Evolutionary conservation across 169 alveolate genomes (phyloP).

Genomic region (Plasmodium falciparum): DNA sequence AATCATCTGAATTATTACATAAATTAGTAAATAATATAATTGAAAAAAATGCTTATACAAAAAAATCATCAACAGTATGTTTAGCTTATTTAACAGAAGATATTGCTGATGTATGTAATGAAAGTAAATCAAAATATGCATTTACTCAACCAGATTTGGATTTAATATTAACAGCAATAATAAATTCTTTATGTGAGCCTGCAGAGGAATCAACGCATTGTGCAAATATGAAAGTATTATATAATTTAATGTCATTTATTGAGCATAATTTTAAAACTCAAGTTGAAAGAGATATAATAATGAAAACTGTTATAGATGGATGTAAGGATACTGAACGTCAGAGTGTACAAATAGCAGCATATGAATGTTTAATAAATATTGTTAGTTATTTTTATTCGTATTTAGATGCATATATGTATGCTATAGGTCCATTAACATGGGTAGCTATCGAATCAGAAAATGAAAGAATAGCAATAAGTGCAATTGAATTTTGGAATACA

Average conservation of each 20-base stretch:
- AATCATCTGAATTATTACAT: slow-evolving; percentile 91
- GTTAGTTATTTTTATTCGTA: slow-evolving; percentile 88
- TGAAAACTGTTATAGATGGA: slow-evolving; percentile 86
- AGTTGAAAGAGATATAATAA: slow-evolving; percentile 83
- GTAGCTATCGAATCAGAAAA: slow-evolving; percentile 86
- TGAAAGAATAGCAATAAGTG: slow-evolving; percentile 90
- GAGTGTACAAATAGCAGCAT: slow-evolving; percentile 89
- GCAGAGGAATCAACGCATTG: slow-evolving; percentile 82
- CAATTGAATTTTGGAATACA: slow-evolving; percentile 92
- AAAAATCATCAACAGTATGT: slow-evolving; percentile 87
- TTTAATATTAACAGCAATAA: slow-evolving; percentile 82
- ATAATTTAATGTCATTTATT: slow-evolving; percentile 81
- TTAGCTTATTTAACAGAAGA: slow-evolving; percentile 90
- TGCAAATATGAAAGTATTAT: slow-evolving; percentile 81
- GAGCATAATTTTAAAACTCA: slow-evolving; percentile 81
- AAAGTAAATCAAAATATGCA: slow-evolving; percentile 80
- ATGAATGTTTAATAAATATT: slow-evolving; percentile 89
- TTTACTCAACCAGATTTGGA: slow-evolving; percentile 81
- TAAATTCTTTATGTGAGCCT: slow-evolving; percentile 82
- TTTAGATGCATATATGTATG: slow-evolving; percentile 87
- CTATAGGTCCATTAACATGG: slow-evolving; percentile 89
- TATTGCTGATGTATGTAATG: slow-evolving; percentile 82
- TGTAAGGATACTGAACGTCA: slow-evolving; percentile 82
- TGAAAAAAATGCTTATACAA: slow-evolving; percentile 84
- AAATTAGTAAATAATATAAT: slow-evolving; percentile 83